phyloP scores from a whole-genome alignment of 768 basidiomycete genomes.

The Russula compacta region DNA sequence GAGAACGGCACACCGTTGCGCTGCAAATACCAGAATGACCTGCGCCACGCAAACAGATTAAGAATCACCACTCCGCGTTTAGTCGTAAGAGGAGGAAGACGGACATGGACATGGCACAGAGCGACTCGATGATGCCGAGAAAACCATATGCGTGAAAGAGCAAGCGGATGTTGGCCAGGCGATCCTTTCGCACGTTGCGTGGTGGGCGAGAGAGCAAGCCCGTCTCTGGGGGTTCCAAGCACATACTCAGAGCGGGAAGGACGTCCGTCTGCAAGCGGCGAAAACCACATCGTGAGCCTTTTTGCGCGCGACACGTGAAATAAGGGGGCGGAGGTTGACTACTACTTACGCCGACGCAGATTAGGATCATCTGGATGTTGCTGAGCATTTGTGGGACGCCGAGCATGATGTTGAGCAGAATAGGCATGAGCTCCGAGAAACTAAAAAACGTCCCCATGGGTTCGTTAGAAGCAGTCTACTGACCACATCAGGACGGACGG shows the following conservation, averaged over 20 bases:
- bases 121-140: slow-evolving; percentile 39
- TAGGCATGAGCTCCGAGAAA: slow-evolving; percentile 55
- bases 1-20: slow-evolving; percentile 41
- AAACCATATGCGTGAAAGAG: slow-evolving; percentile 52
- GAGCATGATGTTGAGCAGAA: slow-evolving; percentile 40
- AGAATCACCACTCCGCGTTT: neutral
- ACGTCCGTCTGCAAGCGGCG: slow-evolving; percentile 39
- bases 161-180: slow-evolving; percentile 44
- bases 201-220: slow-evolving; percentile 49
- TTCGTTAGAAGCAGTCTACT: neutral
- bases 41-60: neutral
- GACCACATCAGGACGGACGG: too few species aligned
- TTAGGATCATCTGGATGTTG: slow-evolving; percentile 38
- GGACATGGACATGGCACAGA: slow-evolving; percentile 42
- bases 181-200: slow-evolving; percentile 45
- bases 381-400: slow-evolving; percentile 37
- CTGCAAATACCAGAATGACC: slow-evolving; percentile 38
- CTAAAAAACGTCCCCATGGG: slow-evolving; percentile 21
- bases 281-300: neutral
- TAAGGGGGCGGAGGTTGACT: neutral
- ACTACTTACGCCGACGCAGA: slow-evolving; percentile 35
- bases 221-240: slow-evolving; percentile 52
- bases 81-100: neutral
- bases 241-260: slow-evolving; percentile 42
- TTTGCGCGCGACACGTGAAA: neutral